A percentile compares a stretch with the other conserved stretches of the same genome.
These are phyloP conservation scores for Lophium mytilinum DNA, from an alignment of 495 filamentous ascomycete genomes.

Conservation along the genomic window DNA sequence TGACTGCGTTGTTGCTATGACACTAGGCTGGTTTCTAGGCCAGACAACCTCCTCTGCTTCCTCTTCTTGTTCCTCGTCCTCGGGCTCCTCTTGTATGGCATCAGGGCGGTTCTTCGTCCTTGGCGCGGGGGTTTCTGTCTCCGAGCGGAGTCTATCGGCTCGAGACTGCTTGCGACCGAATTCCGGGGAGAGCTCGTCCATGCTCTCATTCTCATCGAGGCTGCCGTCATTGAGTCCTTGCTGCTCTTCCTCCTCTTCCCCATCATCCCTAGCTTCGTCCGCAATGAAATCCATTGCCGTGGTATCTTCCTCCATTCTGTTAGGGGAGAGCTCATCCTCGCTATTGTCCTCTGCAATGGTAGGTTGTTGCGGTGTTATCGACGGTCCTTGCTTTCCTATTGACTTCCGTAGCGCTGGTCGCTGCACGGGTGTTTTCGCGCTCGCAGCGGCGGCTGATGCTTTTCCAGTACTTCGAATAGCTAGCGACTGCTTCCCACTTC, in stretches of 20 bases:
- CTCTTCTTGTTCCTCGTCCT: neutral
- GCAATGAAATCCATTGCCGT: neutral
- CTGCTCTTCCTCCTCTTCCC: neutral
- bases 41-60: neutral
- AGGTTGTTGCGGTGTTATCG: too few species aligned
- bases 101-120: neutral
- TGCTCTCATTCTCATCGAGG: neutral
- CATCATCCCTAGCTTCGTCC: neutral
- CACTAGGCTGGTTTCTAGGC: neutral
- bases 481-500: too few species aligned
- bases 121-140: neutral
- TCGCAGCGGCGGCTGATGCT: too few species aligned
- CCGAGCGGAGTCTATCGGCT: neutral
- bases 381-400: too few species aligned
- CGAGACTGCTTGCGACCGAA: neutral
- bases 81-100: neutral
- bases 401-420: too few species aligned
- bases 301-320: neutral
- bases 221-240: neutral
- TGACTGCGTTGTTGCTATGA: too few species aligned
- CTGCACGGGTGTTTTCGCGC: too few species aligned
- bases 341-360: neutral
- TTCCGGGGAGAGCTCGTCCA: conserved; percentile 15
- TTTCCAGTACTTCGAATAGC: too few species aligned
- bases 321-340: conserved; percentile 14